Base-by-base conservation (phyloP, 2,329 filamentous ascomycete genomes). In the Venturia aucupariae region DNA sequence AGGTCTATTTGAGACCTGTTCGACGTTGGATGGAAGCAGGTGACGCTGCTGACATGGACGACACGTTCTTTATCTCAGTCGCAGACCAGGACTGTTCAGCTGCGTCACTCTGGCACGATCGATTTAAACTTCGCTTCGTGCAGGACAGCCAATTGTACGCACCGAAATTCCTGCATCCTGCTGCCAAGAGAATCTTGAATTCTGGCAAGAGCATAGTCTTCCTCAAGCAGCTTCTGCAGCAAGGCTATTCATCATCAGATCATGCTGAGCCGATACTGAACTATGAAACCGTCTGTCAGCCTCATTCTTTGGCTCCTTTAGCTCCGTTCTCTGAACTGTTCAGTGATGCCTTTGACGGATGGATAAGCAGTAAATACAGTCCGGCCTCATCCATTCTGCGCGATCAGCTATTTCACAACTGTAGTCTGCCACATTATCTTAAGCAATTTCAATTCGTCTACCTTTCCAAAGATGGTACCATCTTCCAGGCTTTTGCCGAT, bases 161-260 rank as follows among this genome's bases (percentile, higher is more conserved):
- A 0, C 92, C 93, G 0, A 81, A 77, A 2, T 97, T 96, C 68
- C 80, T 97, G 4, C 84, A 86, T 46, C 82, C 87, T 2, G 84
- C 87, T 1, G 85, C 85, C 0, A 77, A 79, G 30, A 89, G 86
- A 67, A 90, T 97, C 44, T 93, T 96, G 70, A 91, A 87, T 0
- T 87, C 90, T 1, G 93, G 93, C 0, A 97, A 97, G 75, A 95
- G 89, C 69, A 87, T 94, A 64, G 85, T 94, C 0, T 88, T 97
- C 55, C 77, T 97, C 84, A 88, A 60, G 79, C 96, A 13, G 84
- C 39, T 64, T 19, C 32, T 46, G 41, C 62, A 32, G 73, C 70
- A 67, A 65, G 72, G 66, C 59, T 54, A 3, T n/a, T 67, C 54
- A 24, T 61, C 60, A 11, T 35, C 64, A 3, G 63, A 46, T 2